phyloP scores from a whole-genome alignment of 768 basidiomycete genomes.

The Tulasnella sp. region DNA sequence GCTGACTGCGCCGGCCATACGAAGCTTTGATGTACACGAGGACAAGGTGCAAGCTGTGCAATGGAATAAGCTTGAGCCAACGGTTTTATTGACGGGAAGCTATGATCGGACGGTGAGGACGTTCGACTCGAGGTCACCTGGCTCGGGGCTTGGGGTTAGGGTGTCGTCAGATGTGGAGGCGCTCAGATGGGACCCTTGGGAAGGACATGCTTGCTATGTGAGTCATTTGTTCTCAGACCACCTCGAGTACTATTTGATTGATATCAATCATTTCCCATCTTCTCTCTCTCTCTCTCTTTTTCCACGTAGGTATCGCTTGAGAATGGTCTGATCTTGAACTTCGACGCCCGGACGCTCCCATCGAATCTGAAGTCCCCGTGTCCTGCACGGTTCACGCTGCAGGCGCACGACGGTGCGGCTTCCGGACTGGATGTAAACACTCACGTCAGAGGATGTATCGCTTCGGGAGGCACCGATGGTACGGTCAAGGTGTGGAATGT shows the following conservation, averaged over 20 bases:
- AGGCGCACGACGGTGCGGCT: conserved; percentile 85
- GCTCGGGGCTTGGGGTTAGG: conserved; percentile 68
- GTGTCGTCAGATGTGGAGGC: conserved; percentile 91
- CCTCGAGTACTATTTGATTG: not conserved
- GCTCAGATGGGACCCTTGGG: conserved; percentile 93
- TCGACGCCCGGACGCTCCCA: conserved; percentile 76
- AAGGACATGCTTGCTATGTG: conserved; percentile 76
- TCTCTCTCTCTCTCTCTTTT: conserved; percentile 9
- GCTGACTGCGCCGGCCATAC: conserved; percentile 51
- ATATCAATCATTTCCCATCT: not conserved
- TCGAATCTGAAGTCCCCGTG: conserved; percentile 52
- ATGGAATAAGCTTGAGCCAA: conserved; percentile 86
- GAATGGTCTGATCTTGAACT: conserved; percentile 87
- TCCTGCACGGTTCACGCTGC: conserved; percentile 72
- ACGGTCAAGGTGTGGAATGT: conserved; percentile 76
- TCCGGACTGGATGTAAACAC: conserved; percentile 87
- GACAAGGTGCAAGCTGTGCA: conserved; percentile 95
- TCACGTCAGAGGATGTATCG: conserved; percentile 79
- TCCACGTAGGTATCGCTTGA: conserved; percentile 72
- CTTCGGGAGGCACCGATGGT: conserved; percentile 91
- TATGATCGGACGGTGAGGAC: conserved; percentile 92
- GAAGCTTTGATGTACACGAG: conserved; percentile 75
- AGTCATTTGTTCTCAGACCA: conserved; percentile 24
- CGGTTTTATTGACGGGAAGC: conserved; percentile 82
- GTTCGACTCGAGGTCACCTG: conserved; percentile 82